Conservation (phyloP, 1,284 basidiomycete species). For the Trichosporon sp. region DNA sequence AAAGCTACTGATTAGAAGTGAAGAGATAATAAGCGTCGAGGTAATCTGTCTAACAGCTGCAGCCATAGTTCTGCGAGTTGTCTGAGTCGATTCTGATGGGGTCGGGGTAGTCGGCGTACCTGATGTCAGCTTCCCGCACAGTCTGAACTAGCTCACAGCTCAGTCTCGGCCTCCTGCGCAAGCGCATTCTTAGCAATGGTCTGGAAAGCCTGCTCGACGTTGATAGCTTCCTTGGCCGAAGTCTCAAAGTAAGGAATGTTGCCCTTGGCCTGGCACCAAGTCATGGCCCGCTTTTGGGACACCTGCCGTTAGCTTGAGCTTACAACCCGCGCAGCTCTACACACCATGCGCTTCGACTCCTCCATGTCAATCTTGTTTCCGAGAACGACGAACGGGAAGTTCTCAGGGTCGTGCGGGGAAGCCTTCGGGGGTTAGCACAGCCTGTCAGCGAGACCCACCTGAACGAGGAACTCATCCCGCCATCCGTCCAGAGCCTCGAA, state of each 20-base stretch:
- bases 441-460: slow-evolving; percentile 47
- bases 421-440: slow-evolving; percentile 62
- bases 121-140: slow-evolving; percentile 49
- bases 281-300: slow-evolving; percentile 99
- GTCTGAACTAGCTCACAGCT: slow-evolving; percentile 52
- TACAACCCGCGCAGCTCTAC: slow-evolving; percentile 37
- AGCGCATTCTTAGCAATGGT: slow-evolving; percentile 98
- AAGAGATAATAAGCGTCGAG: slow-evolving; percentile 14
- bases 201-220: slow-evolving; percentile 99
- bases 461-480: slow-evolving; percentile 96
- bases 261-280: slow-evolving; percentile 99
- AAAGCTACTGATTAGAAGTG: slow-evolving; percentile 20
- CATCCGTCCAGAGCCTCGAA: slow-evolving; percentile 96
- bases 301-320: slow-evolving; percentile 63
- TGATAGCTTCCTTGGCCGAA: slow-evolving; percentile 99
- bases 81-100: slow-evolving; percentile 97
- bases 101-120: slow-evolving; percentile 98
- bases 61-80: slow-evolving; percentile 85
- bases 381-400: slow-evolving; percentile 97
- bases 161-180: slow-evolving; percentile 94
- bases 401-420: slow-evolving; percentile 97
- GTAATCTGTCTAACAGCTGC: slow-evolving; percentile 70
- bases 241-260: slow-evolving; percentile 99
- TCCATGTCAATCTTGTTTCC: slow-evolving; percentile 99
- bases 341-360: slow-evolving; percentile 94